Evolutionary conservation across 257 asterid genomes (phyloP).

Genomic region (Handroanthus guayacan): DNA sequence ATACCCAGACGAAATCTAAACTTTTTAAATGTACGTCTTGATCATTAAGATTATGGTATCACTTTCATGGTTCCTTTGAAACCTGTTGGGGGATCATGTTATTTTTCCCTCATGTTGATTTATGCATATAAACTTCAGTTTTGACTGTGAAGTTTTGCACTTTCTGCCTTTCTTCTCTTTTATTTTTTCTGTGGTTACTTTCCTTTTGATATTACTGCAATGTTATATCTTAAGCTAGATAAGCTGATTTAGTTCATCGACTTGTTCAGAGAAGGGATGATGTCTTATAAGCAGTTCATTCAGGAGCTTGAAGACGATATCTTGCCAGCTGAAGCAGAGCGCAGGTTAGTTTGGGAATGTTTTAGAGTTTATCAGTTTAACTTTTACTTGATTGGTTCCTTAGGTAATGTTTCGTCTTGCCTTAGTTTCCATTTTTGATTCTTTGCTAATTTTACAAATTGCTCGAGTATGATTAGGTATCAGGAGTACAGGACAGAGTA

Average conservation of each 20-base stretch:
- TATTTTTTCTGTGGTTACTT: background rate
- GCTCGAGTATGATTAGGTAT: constrained; percentile 57
- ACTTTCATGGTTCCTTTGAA: background rate
- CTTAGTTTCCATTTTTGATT: constrained; percentile 31
- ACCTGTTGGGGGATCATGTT: background rate
- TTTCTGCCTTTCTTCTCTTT: background rate
- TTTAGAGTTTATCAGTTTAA: constrained; percentile 32
- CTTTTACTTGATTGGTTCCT: constrained; percentile 5
- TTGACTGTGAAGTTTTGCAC: background rate
- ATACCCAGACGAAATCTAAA: background rate
- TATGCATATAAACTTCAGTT: constrained; percentile 21
- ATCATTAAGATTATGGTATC: background rate
- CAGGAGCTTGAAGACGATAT: constrained; percentile 99
- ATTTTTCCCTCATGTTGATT: constrained; percentile 19
- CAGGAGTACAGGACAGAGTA: constrained; percentile 94
- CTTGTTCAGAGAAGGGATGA: constrained; percentile 88
- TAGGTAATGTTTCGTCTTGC: constrained; percentile 20
- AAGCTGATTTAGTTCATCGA: constrained; percentile 27
- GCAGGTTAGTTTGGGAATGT: constrained; percentile 63
- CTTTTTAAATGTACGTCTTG: constrained; percentile 1
- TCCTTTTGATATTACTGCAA: background rate
- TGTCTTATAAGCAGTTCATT: constrained; percentile 99
- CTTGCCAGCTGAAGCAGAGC: constrained; percentile 95
- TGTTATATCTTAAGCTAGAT: constrained; percentile 12
- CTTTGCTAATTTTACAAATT: constrained; percentile 31